phyloP scores from a whole-genome alignment of 2,329 filamentous ascomycete species.

The Calcarisporium arbuscula region DNA sequence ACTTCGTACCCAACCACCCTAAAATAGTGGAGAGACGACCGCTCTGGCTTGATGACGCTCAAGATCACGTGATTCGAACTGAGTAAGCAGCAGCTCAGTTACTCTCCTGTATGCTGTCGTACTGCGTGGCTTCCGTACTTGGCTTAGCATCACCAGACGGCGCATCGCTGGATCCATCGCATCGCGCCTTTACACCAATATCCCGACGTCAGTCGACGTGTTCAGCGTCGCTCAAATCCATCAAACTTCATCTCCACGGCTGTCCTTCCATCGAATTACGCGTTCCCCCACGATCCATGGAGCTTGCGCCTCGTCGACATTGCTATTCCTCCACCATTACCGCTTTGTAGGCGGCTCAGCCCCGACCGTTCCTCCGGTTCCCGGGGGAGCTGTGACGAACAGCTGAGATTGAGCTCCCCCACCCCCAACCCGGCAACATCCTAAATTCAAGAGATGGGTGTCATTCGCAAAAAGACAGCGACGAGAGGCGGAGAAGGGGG shows the following conservation, averaged over 20 bases:
- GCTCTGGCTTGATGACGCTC: too few relatives aligned
- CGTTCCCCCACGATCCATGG: slow-evolving; percentile 12
- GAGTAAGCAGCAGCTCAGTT: too few relatives aligned
- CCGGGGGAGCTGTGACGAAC: too few relatives aligned
- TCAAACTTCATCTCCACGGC: slow-evolving; percentile 10
- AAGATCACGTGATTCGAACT: too few relatives aligned
- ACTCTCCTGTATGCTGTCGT: too few relatives aligned
- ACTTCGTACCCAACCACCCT: too few relatives aligned
- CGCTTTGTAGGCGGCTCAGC: too few relatives aligned
- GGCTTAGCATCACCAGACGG: neutral
- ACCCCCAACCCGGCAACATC: slow-evolving; percentile 3
- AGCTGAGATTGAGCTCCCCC: too few relatives aligned
- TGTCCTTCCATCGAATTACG: slow-evolving; percentile 22
- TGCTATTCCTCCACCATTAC: too few relatives aligned
- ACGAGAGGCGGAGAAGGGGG: slow-evolving; percentile 79
- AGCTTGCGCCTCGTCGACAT: slow-evolving; percentile 17
- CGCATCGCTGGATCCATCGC: slow-evolving; percentile 7
- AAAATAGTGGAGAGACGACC: too few relatives aligned
- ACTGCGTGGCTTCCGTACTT: too few relatives aligned
- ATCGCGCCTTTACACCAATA: slow-evolving; percentile 10
- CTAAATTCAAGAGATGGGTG: slow-evolving; percentile 58
- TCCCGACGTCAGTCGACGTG: slow-evolving; percentile 10
- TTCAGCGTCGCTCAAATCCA: slow-evolving; percentile 9
- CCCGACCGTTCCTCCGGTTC: too few relatives aligned
- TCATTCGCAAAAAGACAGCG: slow-evolving; percentile 93